Base-by-base conservation (phyloP, 129 eudicot genomes). In the Centella asiatica region DNA sequence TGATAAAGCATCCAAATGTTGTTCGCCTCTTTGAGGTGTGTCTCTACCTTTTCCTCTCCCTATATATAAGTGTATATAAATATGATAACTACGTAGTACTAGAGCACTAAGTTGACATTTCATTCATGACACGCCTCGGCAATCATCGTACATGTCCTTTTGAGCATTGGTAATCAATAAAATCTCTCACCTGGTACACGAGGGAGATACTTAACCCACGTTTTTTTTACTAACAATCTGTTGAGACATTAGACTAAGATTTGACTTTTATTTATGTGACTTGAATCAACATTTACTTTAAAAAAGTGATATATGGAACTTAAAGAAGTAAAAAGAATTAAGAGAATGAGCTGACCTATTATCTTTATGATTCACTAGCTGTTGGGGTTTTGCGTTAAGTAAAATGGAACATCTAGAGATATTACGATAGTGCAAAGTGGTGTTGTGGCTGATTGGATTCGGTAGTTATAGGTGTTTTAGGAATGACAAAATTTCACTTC, bases 1-100 rank as follows among this genome's bases (percentile, higher is more conserved):
- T 87, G 68, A 90, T 90, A 60, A 83, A 81, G 50, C 97, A 90
- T 83, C 97, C 97, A 23, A 72, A 90, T 75, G 97, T 86, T 44
- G 93, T 90, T 65, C 77, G 76, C 49, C 60, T 89, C 55, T 83
- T 55, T 29, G 97, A 89, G 97, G 97, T 89, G 37, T 60, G 55
- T 53, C 57, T 57, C 54, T n/a, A n/a, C 27, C 63, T 63, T 65
- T 31, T 57, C 34, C 45, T 62, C 65, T n/a, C 70, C 47, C 42
- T 68, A 15, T 25, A n/a, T n/a, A n/a, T n/a, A n/a, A n/a, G n/a
- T n/a, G n/a, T n/a, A n/a, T n/a, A n/a, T n/a, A n/a, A n/a, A n/a
- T n/a, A n/a, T n/a, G n/a, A n/a, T n/a, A n/a, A n/a, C n/a, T n/a
- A n/a, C n/a, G 15, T 51, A 51, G 15, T 51, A 24, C 33, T 5